Base-by-base conservation (phyloP, 1,284 basidiomycete species). In the Earliella scabrosa region DNA sequence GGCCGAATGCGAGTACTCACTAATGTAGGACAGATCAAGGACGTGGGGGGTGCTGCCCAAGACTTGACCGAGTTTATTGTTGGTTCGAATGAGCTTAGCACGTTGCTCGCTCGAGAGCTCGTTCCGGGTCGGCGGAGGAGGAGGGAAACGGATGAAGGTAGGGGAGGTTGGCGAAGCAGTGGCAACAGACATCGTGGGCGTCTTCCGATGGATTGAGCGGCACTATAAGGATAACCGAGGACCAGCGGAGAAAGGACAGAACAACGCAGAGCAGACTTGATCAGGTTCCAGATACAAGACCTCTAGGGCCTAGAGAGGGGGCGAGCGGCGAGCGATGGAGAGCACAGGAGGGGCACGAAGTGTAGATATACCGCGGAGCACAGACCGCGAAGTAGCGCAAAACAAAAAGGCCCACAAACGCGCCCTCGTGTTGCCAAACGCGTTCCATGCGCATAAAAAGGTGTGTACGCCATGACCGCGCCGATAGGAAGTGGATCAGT, bases 81-180 rank as follows among this genome's bases (percentile, higher is more conserved):
- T 81, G 16, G 81, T 80, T 32, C 82, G 81, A 49, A 85, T 67
- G 24, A 88, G 78, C 51, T 82, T 82, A 6, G 75, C 68, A 20
- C 86, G 82, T 66, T 88, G 82, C 26, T 74, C 66, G 9, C 76
- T 64, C 7, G 82, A 82, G 45, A 86, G 71, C 11, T 75, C 73
- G 67, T 88, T 88, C 29, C 73, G 79, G 20, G 87, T 88, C 0
- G 84, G 84, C 1, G 86, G 86, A 3, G 82, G 84, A 7, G 75
- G 69, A 18, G 83, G 82, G 64, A 77, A 84, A 16, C 79, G 75
- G 52, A 80, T 72, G 47, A 63, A 55, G 24, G 63, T 35, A 49
- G 59, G 47, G 24, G 49, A 16, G 40, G 66, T 57, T 54, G 27
- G 45, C 21, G 46, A 48, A 27, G 41, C 13, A 49, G 29, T 38